Evolutionary conservation across 257 asterid species (phyloP), one percentile per base, ranked within the genome.

Genomic region (Przewalskia tangutica): DNA sequence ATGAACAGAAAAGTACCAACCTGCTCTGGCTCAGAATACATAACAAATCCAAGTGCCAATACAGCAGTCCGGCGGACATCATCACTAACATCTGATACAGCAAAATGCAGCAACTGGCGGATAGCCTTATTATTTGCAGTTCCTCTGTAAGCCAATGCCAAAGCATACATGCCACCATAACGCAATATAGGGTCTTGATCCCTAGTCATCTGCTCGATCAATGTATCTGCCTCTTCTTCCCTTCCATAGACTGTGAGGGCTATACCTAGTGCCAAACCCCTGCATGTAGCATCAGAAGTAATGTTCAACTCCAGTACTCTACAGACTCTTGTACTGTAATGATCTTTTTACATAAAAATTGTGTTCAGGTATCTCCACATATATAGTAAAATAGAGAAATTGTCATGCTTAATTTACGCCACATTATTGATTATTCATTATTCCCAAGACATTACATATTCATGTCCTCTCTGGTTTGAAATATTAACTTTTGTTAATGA

Each of bases 201-300:
- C 42, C 97, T 89, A 77, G 98, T 96, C 99, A 96, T 96, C 84
- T 93, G 97, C 86, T 93, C 97, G 88, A 96, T 96, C 48, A 96
- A 91, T 60, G 97, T 87, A 81, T 96, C 98, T 0, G 99, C 99
- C 87, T 89, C 98, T 81, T 96, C 99, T 83, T 96, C 99, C 81
- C 99, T 91, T 73, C 99, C 98, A 81, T 96, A 96, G 77, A 94
- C 99, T n/a, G 99, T 94, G 66, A 96, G 93, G 48, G 99, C 98
- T 60, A 94, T 91, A 32, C 98, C 99, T 84, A 96, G 81, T 9
- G 99, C 97, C 92, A 96, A 85, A 66, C 99, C 99, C 92, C 99
- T 94, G 77, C 27, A 27, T 66, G 51, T 38, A 81, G 51, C 36
- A n/a, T 50, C 38, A 32, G 53, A 68, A 7, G 14, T 51, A 65